Evolutionary conservation across 2,329 filamentous ascomycete genomes (phyloP).

Genomic region (Nannizziopsis barbatae): DNA sequence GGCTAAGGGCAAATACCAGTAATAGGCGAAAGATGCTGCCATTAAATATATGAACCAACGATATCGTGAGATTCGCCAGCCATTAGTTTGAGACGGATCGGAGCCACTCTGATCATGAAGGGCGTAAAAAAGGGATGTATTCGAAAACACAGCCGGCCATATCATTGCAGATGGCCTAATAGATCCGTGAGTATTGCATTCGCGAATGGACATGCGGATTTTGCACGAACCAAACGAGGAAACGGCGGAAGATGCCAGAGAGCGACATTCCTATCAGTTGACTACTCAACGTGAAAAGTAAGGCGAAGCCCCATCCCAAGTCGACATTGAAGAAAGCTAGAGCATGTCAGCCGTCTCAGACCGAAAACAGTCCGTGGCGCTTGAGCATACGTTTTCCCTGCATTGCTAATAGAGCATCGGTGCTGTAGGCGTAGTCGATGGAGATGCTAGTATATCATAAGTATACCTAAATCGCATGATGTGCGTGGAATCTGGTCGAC

Average conservation of each 20-base stretch:
- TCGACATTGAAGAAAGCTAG: constrained; percentile 19
- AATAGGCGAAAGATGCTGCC: constrained; percentile 50
- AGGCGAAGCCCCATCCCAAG: constrained; percentile 20
- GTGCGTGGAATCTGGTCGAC: constrained; percentile 29
- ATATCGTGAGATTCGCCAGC: constrained; percentile 56
- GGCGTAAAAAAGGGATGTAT: constrained; percentile 57
- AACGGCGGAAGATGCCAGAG: constrained; percentile 52
- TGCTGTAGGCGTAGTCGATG: constrained; percentile 22
- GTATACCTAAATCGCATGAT: background rate
- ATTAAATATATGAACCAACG: constrained; percentile 52
- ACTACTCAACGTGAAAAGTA: constrained; percentile 22
- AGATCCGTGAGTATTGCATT: constrained; percentile 7
- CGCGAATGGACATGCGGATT: background rate
- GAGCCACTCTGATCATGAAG: constrained; percentile 55
- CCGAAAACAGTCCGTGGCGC: background rate
- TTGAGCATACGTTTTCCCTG: constrained; percentile 18
- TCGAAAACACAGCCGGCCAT: constrained; percentile 56
- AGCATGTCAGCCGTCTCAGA: background rate
- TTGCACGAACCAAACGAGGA: constrained; percentile 38
- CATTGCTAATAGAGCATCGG: constrained; percentile 21
- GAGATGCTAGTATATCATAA: constrained; percentile 17
- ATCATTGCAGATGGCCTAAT: constrained; percentile 52
- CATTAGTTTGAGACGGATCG: constrained; percentile 47
- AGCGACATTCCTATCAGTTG: constrained; percentile 52
- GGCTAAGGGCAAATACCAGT: constrained; percentile 59